These are phyloP conservation scores for Aspergillus biplanus DNA, from an alignment of 495 filamentous ascomycete genomes.

Conservation along the genomic window DNA sequence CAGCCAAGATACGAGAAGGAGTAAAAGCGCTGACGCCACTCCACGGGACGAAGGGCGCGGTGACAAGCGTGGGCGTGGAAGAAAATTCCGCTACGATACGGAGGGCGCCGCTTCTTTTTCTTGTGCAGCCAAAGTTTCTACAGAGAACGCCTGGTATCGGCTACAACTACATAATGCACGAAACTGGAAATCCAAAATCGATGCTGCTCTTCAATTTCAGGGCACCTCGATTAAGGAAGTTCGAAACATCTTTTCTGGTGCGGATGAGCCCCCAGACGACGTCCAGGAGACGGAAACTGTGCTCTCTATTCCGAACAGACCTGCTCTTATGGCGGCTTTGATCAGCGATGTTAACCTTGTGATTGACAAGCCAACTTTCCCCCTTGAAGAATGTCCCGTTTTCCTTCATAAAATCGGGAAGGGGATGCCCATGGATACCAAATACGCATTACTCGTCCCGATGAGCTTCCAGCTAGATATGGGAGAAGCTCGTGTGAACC, in stretches of 20 bases:
- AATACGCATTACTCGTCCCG: conserved; percentile 86
- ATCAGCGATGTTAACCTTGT: conserved; percentile 84
- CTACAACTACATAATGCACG: conserved; percentile 81
- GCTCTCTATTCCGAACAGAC: conserved; percentile 83
- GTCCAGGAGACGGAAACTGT: conserved; percentile 82
- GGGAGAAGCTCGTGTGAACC: conserved; percentile 81
- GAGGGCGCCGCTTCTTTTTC: conserved; percentile 73
- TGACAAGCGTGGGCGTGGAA: conserved; percentile 36
- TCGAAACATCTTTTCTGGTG: conserved; percentile 78
- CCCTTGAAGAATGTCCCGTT: conserved; percentile 73
- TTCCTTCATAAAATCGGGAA: conserved; percentile 91
- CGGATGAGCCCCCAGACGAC: conserved; percentile 79
- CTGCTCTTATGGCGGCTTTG: conserved; percentile 76
- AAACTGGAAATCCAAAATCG: conserved; percentile 92
- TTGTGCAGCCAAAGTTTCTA: conserved; percentile 67
- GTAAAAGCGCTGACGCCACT: conserved; percentile 56
- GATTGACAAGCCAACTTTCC: conserved; percentile 93
- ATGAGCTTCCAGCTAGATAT: conserved; percentile 89
- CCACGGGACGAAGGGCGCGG: conserved; percentile 35
- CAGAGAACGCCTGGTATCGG: conserved; percentile 72
- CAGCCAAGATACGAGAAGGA: conserved; percentile 51
- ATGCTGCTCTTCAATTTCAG: conserved; percentile 69
- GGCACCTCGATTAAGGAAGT: conserved; percentile 77
- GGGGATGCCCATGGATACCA: conserved; percentile 88
- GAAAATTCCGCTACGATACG: conserved; percentile 75